Evolutionary conservation across 2,329 filamentous ascomycete species (phyloP).

Genomic region (Diaporthe vaccinii): DNA sequence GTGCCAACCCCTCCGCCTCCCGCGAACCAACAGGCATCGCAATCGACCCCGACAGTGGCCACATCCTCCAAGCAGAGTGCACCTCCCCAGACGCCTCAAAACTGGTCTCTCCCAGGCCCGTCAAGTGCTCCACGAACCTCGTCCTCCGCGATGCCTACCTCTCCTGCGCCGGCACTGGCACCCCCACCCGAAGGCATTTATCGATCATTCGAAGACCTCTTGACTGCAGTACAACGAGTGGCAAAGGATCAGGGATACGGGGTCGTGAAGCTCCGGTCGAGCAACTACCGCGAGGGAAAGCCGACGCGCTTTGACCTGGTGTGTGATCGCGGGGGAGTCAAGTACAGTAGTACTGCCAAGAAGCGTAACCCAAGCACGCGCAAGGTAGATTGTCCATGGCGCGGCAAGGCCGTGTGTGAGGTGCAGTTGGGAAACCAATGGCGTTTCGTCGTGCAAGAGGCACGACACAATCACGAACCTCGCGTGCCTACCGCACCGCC

Average conservation of each 20-base stretch:
- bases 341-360: conserved; percentile 75
- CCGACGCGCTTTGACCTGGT: conserved; percentile 74
- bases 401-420: conserved; percentile 74
- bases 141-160: conserved; percentile 58
- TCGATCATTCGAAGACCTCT: conserved; percentile 70
- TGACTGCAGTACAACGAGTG: conserved; percentile 69
- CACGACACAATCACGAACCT: conserved; percentile 73
- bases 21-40: conserved; percentile 38
- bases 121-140: conserved; percentile 48
- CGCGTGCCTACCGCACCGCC: conserved; percentile 66
- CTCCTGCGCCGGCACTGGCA: conserved; percentile 62
- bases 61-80: conserved; percentile 39
- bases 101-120: conserved; percentile 40
- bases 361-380: conserved; percentile 74
- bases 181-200: conserved; percentile 73
- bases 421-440: conserved; percentile 74
- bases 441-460: conserved; percentile 73
- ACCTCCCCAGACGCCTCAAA: conserved; percentile 41
- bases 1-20: conserved; percentile 41
- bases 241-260: conserved; percentile 74
- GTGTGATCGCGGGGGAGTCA: conserved; percentile 74
- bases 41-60: conserved; percentile 38
- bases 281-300: conserved; percentile 74
- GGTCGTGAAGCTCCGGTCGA: conserved; percentile 73
- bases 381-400: conserved; percentile 75